A percentile compares a stretch with the other conserved stretches of the same genome.
Conservation (phyloP, 495 filamentous ascomycete genomes). For the Tricharina praecox region DNA sequence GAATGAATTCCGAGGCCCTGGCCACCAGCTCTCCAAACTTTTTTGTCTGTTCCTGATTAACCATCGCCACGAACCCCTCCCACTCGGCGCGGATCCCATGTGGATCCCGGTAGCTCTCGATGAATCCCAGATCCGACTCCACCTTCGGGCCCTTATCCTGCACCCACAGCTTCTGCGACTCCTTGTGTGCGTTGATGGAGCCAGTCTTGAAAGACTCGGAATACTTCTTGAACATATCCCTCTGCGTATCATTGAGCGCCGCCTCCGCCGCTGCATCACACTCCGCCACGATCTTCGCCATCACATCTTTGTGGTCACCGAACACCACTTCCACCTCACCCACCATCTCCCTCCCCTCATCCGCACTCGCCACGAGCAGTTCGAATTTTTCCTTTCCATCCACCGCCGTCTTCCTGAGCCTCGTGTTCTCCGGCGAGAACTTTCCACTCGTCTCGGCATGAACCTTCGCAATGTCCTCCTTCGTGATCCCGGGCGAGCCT, state of each 20-base stretch:
- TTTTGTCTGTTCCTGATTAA: constrained; percentile 70
- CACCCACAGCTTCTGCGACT: constrained; percentile 82
- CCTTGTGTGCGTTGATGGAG: constrained; percentile 74
- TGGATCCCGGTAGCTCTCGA: constrained; percentile 92
- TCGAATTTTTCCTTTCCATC: constrained; percentile 44
- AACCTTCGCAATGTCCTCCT: constrained; percentile 41
- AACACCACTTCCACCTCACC: constrained; percentile 41
- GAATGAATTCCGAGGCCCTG: constrained; percentile 64
- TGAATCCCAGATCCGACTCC: constrained; percentile 84
- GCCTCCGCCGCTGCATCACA: constrained; percentile 56
- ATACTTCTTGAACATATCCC: constrained; percentile 69
- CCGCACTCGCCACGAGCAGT: constrained; percentile 65
- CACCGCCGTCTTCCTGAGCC: constrained; percentile 55
- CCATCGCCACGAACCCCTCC: constrained; percentile 79
- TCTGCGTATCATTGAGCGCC: constrained; percentile 71
- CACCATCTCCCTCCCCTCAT: constrained; percentile 39
- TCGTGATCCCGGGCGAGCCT: constrained; percentile 65
- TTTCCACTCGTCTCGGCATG: constrained; percentile 14
- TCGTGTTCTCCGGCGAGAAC: constrained; percentile 63
- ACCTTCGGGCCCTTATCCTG: constrained; percentile 76
- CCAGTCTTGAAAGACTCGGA: constrained; percentile 69
- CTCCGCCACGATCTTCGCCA: constrained; percentile 57
- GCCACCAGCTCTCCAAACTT: constrained; percentile 80
- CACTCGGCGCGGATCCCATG: constrained; percentile 88
- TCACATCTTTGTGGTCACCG: constrained; percentile 65